These are phyloP conservation scores for Boletus tylopilopsis DNA, from an alignment of 768 basidiomycete genomes.

Conservation along the genomic window DNA sequence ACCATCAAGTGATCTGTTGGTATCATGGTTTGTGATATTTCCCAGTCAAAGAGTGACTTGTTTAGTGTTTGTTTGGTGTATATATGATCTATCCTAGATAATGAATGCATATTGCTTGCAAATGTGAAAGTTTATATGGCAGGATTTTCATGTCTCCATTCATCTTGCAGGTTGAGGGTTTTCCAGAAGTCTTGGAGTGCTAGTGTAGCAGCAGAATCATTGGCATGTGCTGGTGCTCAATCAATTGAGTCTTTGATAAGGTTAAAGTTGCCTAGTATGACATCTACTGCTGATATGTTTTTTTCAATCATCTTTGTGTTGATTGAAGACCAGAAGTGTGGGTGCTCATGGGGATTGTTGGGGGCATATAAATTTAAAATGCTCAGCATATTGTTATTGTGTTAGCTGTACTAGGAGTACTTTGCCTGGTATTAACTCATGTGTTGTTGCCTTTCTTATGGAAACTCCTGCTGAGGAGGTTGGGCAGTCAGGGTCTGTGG, in stretches of 20 bases:
- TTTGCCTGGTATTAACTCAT: no score
- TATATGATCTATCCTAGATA: not conserved
- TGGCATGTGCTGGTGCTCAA: conserved; percentile 24
- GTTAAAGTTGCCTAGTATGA: conserved; percentile 43
- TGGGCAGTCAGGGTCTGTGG: no score
- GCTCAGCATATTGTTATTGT: no score
- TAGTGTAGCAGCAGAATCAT: not conserved
- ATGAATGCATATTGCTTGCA: not conserved
- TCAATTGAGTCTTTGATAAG: conserved; percentile 38
- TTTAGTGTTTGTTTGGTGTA: not conserved
- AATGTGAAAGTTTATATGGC: not conserved
- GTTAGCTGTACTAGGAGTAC: no score
- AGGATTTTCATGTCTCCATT: not conserved
- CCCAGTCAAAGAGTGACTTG: not conserved
- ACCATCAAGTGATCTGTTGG: conserved; percentile 12
- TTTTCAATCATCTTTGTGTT: not conserved
- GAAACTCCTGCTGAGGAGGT: no score
- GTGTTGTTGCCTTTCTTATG: no score
- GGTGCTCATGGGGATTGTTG: no score
- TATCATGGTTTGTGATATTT: not conserved
- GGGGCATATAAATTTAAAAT: no score
- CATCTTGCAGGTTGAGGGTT: not conserved
- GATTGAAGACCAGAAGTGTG: conserved; percentile 25
- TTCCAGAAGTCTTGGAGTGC: conserved; percentile 11
- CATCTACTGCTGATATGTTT: conserved; percentile 11